A percentile compares a stretch with the other conserved stretches of the same genome.
Conservation (phyloP, 2,329 filamentous ascomycete genomes). For the Pseudocercospora fijiensis region DNA sequence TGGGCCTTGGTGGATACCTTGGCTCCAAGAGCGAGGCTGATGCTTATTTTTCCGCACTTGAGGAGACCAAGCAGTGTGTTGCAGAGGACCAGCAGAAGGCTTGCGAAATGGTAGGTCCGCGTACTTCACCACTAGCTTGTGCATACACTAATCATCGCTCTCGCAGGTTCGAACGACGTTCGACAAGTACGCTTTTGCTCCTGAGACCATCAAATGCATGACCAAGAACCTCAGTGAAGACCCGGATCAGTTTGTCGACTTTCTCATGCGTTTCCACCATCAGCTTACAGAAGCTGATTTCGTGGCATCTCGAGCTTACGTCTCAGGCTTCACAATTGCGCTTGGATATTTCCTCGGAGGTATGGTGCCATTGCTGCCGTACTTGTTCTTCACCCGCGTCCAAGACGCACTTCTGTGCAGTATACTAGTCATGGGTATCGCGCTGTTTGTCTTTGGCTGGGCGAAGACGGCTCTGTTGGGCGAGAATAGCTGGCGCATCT, state of each 20-base stretch:
- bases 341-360: slow-evolving; percentile 69
- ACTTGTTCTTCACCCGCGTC: slow-evolving; percentile 55
- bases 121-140: neutral
- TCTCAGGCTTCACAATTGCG: slow-evolving; percentile 64
- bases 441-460: slow-evolving; percentile 65
- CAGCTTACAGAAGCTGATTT: slow-evolving; percentile 47
- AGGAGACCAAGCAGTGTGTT: slow-evolving; percentile 46
- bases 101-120: slow-evolving; percentile 33
- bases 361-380: slow-evolving; percentile 68
- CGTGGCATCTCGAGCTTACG: slow-evolving; percentile 44
- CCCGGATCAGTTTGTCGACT: slow-evolving; percentile 44
- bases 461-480: slow-evolving; percentile 59
- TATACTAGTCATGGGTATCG: slow-evolving; percentile 59
- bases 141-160: neutral
- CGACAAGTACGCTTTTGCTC: slow-evolving; percentile 43
- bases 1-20: slow-evolving; percentile 46
- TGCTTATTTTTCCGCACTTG: slow-evolving; percentile 49
- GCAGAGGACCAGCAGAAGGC: slow-evolving; percentile 41
- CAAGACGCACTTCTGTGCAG: slow-evolving; percentile 59
- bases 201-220: slow-evolving; percentile 30
- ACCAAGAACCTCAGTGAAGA: slow-evolving; percentile 19
- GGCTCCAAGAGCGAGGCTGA: slow-evolving; percentile 54
- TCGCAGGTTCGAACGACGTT: slow-evolving; percentile 42
- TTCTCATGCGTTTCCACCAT: slow-evolving; percentile 52
- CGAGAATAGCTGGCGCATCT: slow-evolving; percentile 46